Evolutionary conservation across 257 asterid species (phyloP), one percentile per base, ranked within the genome.

Genomic region (Asclepias syriaca): DNA sequence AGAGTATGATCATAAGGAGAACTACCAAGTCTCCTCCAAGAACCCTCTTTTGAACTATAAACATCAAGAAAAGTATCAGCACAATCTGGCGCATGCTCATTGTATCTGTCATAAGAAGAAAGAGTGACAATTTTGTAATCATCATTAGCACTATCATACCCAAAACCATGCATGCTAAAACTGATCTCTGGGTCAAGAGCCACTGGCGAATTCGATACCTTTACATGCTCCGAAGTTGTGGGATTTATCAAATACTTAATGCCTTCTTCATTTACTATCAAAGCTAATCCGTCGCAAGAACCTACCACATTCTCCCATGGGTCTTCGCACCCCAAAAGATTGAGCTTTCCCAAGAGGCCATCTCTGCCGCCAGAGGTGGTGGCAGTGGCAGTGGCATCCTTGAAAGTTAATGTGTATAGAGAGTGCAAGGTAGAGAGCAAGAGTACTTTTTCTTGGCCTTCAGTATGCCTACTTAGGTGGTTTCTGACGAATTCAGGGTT

Each of bases 51-150:
- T 69, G 80, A 34, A 46, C 75, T 79, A 72, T 83, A 81, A 21
- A 87, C 74, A 79, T 81, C 85, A 48, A 85, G 80, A 50, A 61
- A 79, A 8, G 84, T 82, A 29, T 80, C 82, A 24, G 27, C 69
- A 48, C 66, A 69, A 64, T 72, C 78, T 2, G 86, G 70, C 46
- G 71, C 80, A 67, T 73, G n/a, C 15, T 78, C 81, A 77, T 76
- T 71, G 40, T 73, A 77, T 1, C 74, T 43, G 18, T 70, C 76
- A 32, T 51, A 77, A 59, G 75, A 77, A 9, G 83, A 84, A 40
- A 87, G 87, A 13, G 65, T 45, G 6, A 87, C 86, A 37, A 87
- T 46, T 71, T 84, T 84, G 68, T 81, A 84, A 74, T 84, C 89
- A 78, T 82, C 84, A 72, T 12, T 77, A 16, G 39, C 37, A 5